Percentiles rank a stretch among this genome's conserved stretches.
Conservation (phyloP, 2,329 filamentous ascomycete genomes). For the Septoria petroselini region DNA sequence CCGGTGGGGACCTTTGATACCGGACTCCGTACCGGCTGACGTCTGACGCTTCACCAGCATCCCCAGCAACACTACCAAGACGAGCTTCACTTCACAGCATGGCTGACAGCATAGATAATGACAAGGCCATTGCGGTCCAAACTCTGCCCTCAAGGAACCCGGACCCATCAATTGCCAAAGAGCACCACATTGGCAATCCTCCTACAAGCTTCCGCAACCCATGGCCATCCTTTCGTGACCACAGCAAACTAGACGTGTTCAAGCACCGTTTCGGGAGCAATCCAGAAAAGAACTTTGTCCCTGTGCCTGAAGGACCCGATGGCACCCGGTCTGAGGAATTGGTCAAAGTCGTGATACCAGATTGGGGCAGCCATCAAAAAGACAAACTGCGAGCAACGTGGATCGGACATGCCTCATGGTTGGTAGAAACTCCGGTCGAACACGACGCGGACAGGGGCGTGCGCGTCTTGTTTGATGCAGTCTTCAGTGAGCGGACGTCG, state of each 20-base stretch:
- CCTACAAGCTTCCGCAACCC: conserved; percentile 50
- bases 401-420: conserved; percentile 52
- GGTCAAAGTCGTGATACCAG: conserved; percentile 43
- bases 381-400: conserved; percentile 47
- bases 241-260: conserved; percentile 32
- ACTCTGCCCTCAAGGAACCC: conserved; percentile 16
- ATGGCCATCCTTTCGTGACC: conserved; percentile 44
- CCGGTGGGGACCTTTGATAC: too few species aligned
- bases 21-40: not conserved
- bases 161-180: conserved; percentile 22
- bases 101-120: not conserved
- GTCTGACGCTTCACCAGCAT: not conserved
- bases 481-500: conserved; percentile 51
- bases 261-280: conserved; percentile 39
- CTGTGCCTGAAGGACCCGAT: conserved; percentile 42
- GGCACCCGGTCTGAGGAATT: conserved; percentile 40
- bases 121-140: conserved; percentile 6
- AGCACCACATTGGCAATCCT: conserved; percentile 46
- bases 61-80: not conserved
- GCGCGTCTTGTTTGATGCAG: conserved; percentile 53
- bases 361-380: conserved; percentile 38
- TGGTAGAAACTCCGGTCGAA: conserved; percentile 44
- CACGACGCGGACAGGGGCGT: conserved; percentile 40
- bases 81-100: not conserved
- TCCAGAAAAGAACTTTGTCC: conserved; percentile 46